A percentile compares a stretch with the other conserved stretches of the same genome.
These are phyloP conservation scores for Rhizopogon rudus DNA, from an alignment of 768 basidiomycete genomes.

Conservation along the genomic window DNA sequence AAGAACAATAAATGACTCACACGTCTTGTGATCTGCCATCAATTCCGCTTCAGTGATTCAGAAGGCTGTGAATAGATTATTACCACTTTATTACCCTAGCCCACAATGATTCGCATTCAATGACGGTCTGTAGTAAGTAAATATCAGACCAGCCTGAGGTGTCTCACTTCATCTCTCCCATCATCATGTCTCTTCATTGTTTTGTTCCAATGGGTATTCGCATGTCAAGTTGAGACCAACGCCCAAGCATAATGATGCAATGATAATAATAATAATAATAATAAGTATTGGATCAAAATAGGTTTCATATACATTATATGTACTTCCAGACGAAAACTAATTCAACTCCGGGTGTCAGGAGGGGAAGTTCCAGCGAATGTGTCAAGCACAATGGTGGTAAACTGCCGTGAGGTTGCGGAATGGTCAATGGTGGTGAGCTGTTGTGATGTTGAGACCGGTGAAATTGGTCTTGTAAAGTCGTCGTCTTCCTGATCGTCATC, in stretches of 20 bases:
- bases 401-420: neutral
- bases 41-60: no score
- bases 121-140: no score
- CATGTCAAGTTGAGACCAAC: neutral
- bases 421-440: slow-evolving; percentile 21
- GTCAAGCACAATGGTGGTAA: neutral
- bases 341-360: neutral
- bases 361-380: neutral
- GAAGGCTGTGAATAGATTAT: no score
- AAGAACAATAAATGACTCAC: neutral
- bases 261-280: neutral
- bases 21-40: no score
- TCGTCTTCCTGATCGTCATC: slow-evolving; percentile 3
- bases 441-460: neutral
- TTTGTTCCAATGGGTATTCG: neutral
- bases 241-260: no score
- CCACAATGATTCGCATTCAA: no score
- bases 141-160: no score
- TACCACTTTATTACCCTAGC: no score
- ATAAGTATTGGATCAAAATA: no score
- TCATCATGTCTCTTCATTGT: neutral
- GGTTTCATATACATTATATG: neutral
- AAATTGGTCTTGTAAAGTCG: neutral
- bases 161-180: no score
- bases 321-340: neutral